Evolutionary conservation across 106 monocot species (phyloP), one percentile per base, ranked within the genome.

Genomic region (Acanthochlamys bracteata): DNA sequence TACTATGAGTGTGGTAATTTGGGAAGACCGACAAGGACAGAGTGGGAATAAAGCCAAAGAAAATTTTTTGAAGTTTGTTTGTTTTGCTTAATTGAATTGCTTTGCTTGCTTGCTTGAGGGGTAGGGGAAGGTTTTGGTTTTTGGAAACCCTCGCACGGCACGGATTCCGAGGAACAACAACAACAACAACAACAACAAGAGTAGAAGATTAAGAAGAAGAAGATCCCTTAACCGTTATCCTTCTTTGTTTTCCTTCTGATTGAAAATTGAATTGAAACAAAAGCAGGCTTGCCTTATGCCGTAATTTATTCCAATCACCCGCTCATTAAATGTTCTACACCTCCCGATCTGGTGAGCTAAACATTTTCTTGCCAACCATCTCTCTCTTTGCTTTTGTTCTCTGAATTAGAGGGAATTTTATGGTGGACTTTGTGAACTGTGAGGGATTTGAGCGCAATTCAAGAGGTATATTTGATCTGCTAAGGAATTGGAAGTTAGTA

Each of bases 91-190:
- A 49, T 49, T 17, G 49, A 17, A 12, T 49, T 49, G 12, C 6
- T 14, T 49, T 49, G 41, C 14, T 41, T 63, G 66, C 8, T 66
- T 66, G 66, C 66, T 66, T 66, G 66, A 13, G 26, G 53, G 25
- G 53, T 7, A 66, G 66, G 66, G 49, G 65, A 59, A 59, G 63
- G 61, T 11, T 33, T 33, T 33, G 33, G 33, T 33, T 33, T 33
- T 66, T 66, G 66, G 66, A 66, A 66, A 53, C 54, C 24, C 53
- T 53, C 66, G 54, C 66, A 66, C 66, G 66, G 54, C 66, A 66
- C 66, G 66, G 66, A 66, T 66, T 39, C 66, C 27, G 53, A 66
- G 53, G 19, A 33, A 33, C 33, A 33, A 33, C 33, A 33, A 33
- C 33, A 33, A 33, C 33, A 33, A 33, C 33, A 33, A 33, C 33